Percentiles rank a stretch among this genome's conserved stretches.
phyloP scores from a whole-genome alignment of 2,329 filamentous ascomycete genomes.

The Peltaster fructicola region DNA sequence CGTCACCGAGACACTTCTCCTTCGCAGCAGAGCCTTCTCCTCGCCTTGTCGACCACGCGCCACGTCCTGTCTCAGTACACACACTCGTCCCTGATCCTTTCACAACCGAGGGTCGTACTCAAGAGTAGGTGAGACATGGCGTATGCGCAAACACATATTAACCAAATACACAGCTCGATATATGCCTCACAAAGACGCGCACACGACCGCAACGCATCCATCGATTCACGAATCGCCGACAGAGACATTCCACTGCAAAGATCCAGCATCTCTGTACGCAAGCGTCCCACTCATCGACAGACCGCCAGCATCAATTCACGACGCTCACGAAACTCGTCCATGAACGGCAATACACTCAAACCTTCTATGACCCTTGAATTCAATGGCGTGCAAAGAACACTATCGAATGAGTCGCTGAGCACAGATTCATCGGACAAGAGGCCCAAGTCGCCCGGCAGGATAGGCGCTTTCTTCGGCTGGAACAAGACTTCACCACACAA shows the following conservation, averaged over 20 bases:
- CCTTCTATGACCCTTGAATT: constrained; percentile 18
- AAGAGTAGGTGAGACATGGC: constrained; percentile 8
- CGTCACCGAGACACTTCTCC: constrained; percentile 27
- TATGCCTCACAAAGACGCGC: constrained; percentile 2
- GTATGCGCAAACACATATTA: constrained; percentile 1
- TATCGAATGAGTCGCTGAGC: constrained; percentile 16
- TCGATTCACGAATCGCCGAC: constrained; percentile 12
- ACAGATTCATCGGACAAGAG: constrained; percentile 13
- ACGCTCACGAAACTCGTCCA: constrained; percentile 6
- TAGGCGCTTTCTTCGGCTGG: constrained; percentile 52
- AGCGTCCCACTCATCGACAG: constrained; percentile 14
- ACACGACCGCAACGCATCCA: constrained; percentile 11
- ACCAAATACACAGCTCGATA: constrained; percentile 2
- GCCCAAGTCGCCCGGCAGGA: constrained; percentile 31
- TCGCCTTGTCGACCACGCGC: constrained; percentile 12
- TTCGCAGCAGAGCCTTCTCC: constrained; percentile 26
- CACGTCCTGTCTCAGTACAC: constrained; percentile 18
- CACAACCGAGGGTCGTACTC: no score
- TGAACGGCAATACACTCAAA: constrained; percentile 10
- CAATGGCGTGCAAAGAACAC: constrained; percentile 17
- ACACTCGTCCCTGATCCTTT: constrained; percentile 14
- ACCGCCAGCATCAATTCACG: constrained; percentile 3
- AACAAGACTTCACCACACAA: constrained; percentile 38
- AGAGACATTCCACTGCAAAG: constrained; percentile 9
- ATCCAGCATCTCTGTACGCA: constrained; percentile 10